Percentiles rank a stretch among this genome's conserved stretches.
Conservation (phyloP, 108 stramenopile genomes). For the Skeletonema tropicum region DNA sequence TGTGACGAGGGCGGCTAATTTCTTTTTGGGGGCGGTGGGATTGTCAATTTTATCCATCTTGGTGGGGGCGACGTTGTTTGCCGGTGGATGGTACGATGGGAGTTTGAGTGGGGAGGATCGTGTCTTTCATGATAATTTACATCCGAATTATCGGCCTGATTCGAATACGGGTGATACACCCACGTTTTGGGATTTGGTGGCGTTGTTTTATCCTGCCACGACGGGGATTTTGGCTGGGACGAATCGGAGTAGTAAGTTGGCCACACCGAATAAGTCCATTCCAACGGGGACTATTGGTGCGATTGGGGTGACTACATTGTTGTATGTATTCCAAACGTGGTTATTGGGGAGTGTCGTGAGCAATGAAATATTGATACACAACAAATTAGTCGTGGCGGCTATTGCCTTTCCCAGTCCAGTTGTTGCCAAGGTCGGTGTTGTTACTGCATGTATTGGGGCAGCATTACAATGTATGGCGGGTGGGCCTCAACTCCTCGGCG, state of each 20-base stretch:
- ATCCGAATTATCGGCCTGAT: constrained; percentile 52
- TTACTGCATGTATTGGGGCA: constrained; percentile 67
- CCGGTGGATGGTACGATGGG: constrained; percentile 42
- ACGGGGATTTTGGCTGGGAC: constrained; percentile 87
- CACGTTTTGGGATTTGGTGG: constrained; percentile 63
- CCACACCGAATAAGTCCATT: constrained; percentile 60
- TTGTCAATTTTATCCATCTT: constrained; percentile 51
- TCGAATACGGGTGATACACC: constrained; percentile 73
- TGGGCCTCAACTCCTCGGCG: constrained; percentile 69
- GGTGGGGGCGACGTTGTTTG: constrained; percentile 60
- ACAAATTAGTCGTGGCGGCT: constrained; percentile 64
- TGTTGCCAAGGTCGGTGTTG: constrained; percentile 74
- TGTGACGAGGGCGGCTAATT: constrained; percentile 51
- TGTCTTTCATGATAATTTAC: constrained; percentile 52
- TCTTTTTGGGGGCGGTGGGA: constrained; percentile 63
- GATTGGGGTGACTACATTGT: constrained; percentile 51
- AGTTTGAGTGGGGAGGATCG: constrained; percentile 36
- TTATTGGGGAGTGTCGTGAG: constrained; percentile 58
- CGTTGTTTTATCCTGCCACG: constrained; percentile 79
- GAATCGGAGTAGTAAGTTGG: constrained; percentile 58
- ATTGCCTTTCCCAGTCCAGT: constrained; percentile 66
- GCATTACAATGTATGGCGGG: constrained; percentile 69
- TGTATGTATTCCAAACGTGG: constrained; percentile 58
- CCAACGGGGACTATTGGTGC: constrained; percentile 62
- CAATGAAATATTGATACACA: constrained; percentile 54